Conservation (phyloP, 2,329 filamentous ascomycete genomes). For the Fusarium subglutinans region DNA sequence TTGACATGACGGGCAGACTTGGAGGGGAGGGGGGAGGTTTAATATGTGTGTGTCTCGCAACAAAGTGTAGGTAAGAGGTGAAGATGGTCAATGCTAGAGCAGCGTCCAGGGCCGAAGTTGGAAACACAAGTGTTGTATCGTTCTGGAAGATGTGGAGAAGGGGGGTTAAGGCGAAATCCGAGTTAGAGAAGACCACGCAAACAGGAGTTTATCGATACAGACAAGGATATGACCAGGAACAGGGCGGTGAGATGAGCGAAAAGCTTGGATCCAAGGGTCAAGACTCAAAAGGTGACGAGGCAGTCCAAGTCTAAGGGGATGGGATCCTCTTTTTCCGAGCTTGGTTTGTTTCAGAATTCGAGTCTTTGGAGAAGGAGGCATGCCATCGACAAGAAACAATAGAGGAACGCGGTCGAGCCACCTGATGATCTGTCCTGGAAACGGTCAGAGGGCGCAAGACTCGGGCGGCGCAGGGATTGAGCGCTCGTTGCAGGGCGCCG, state of each 20-base stretch:
- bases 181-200: conserved; percentile 21
- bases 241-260: conserved; percentile 36
- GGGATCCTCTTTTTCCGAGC: conserved; percentile 30
- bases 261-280: conserved; percentile 36
- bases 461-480: conserved; percentile 38
- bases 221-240: conserved; percentile 36
- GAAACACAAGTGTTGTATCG: conserved; percentile 41
- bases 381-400: conserved; percentile 25
- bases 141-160: conserved; percentile 49
- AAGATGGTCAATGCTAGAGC: conserved; percentile 35
- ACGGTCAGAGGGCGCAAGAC: conserved; percentile 38
- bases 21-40: conserved; percentile 26
- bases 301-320: conserved; percentile 23
- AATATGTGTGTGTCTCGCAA: conserved; percentile 41
- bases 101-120: conserved; percentile 20
- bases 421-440: conserved; percentile 30
- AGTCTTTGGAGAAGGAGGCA: conserved; percentile 13
- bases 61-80: conserved; percentile 17
- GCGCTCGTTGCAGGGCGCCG: conserved; percentile 34
- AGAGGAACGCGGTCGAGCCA: conserved; percentile 34
- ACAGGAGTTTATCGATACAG: conserved; percentile 17
- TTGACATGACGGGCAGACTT: conserved; percentile 59
- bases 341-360: conserved; percentile 40
- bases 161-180: conserved; percentile 37
- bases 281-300: conserved; percentile 21